Evolutionary conservation across 305 asterid species (phyloP).

Genomic region (Fraxinus platypoda): DNA sequence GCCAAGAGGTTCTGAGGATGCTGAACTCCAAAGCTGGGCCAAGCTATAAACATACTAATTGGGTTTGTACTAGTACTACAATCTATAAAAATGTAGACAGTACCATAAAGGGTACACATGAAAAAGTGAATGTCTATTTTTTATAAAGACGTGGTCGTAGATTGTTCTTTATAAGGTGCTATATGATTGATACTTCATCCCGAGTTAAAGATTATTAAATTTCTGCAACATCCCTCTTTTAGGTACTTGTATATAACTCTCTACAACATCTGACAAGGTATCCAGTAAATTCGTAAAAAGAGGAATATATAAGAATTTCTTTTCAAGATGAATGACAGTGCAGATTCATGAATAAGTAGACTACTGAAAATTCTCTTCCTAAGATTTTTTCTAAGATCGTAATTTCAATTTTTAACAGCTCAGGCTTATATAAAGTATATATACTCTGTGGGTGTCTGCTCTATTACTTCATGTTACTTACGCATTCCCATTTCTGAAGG

Average conservation of each 20-base stretch:
- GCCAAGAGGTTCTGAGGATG: neutral
- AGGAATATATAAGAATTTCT: neutral
- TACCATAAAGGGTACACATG: neutral
- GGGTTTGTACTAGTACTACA: neutral
- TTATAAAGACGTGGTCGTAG: neutral
- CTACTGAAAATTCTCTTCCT: neutral
- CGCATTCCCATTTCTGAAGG: neutral
- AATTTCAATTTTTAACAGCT: neutral
- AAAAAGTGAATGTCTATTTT: neutral
- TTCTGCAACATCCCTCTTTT: neutral
- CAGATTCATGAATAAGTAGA: neutral
- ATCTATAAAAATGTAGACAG: neutral
- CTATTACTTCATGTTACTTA: neutral
- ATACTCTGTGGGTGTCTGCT: neutral
- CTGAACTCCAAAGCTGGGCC: neutral
- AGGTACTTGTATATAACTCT: neutral
- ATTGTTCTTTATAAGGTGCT: neutral
- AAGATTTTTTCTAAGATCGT: neutral
- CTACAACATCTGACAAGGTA: neutral
- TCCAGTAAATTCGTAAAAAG: neutral
- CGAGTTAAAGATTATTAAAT: neutral
- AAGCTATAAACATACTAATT: neutral
- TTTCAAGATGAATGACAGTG: neutral
- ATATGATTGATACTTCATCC: neutral
- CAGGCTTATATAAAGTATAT: neutral